Base-by-base conservation (phyloP, 2,329 filamentous ascomycete genomes). In the Colletotrichum chlorophyti region DNA sequence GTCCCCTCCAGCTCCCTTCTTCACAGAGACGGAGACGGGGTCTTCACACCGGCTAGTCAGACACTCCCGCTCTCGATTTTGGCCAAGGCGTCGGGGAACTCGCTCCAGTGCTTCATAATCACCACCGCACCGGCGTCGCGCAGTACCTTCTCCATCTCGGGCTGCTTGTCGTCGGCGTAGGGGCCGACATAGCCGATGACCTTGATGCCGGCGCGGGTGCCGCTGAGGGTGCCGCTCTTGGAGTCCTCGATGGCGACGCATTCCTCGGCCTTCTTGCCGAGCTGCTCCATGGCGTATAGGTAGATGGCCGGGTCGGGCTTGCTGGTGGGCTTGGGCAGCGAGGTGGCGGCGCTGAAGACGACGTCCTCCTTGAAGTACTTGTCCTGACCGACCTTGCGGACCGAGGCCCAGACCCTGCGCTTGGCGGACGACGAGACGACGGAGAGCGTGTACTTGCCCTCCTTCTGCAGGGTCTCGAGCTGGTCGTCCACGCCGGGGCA, bases 241-340 rank as follows among this genome's bases (percentile, higher is more conserved):
- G 88, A 91, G 79, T 97, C 93, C 81, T 97, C 93, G 58, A 97
- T 85, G 21, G 93, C 90, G 27, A 97, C 82, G 64, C 84, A 87
- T 80, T 96, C 88, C 42, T 79, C 78, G 2, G 91, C 79, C 67
- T 83, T 84, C 76, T 89, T 89, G 61, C 88, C 89, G 48, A 96
- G 82, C 70, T 85, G 78, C 75, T 92, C 77, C 70, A 93, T 84
- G 19, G 93, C 90, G 72, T 89, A 83, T 63, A 92, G 76, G 79
- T 97, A 97, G 76, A 97, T 89, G 65, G 91, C 91, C 15, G 93
- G 93, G 75, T 96, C 91, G 14, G 93, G 93, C 84, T 97, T 97
- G 74, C 87, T 91, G 53, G 91, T 93, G n/a, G 93, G 93, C 69
- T 80, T 85, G 55, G 84, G 79, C 66, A 97, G 83, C 58, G 88